Conservation (phyloP, 257 asterid genomes). For the Rubia yunnanensis region DNA sequence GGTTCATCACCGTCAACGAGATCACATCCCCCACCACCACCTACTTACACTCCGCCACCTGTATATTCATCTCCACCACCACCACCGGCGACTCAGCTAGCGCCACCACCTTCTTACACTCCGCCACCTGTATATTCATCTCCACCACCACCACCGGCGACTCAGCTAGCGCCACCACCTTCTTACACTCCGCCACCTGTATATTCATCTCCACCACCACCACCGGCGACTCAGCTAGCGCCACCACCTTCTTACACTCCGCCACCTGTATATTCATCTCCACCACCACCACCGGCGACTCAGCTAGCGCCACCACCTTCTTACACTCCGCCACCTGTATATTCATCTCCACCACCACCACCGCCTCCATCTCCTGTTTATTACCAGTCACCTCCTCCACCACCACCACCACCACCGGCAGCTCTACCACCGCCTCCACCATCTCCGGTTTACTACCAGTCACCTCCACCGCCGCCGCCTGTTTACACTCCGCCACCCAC, state of each 20-base stretch:
- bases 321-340: conserved; percentile 8
- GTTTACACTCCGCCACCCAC: conserved; percentile 11
- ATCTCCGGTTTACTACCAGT: conserved; percentile 2
- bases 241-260: conserved; percentile 24
- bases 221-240: too few species aligned
- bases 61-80: conserved; percentile 20
- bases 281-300: conserved; percentile 14
- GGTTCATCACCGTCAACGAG: background rate
- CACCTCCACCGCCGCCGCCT: conserved; percentile 21
- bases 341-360: conserved; percentile 9
- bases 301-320: conserved; percentile 21
- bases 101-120: conserved; percentile 11
- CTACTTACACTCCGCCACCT: too few species aligned
- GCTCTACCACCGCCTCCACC: conserved; percentile 14
- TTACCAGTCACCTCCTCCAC: conserved; percentile 16
- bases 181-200: conserved; percentile 7
- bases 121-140: conserved; percentile 10
- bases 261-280: background rate
- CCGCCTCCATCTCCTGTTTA: conserved; percentile 14
- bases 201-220: conserved; percentile 17
- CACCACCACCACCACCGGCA: conserved; percentile 20
- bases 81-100: background rate
- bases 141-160: conserved; percentile 10
- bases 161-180: conserved; percentile 11
- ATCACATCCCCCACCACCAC: conserved; percentile 5